Base-by-base conservation (phyloP, 140 eudicot species). In the Oenanthe javanica region DNA sequence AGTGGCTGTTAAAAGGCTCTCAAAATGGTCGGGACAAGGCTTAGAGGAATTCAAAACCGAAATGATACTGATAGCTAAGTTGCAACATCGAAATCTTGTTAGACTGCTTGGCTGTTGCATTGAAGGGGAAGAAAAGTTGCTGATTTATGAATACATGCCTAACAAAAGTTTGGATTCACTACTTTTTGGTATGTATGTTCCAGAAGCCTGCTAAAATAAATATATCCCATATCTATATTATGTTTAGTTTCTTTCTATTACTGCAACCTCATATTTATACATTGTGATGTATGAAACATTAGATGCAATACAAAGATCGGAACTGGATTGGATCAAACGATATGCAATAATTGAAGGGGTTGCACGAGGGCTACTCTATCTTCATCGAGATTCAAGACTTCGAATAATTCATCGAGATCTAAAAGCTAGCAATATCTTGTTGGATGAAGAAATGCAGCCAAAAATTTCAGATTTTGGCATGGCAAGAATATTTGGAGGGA, bases 71-170 rank as follows among this genome's bases (percentile, higher is more conserved):
- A 93, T 93, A 75, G 92, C 98, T 45, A 88, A 91, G 52, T 73
- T 93, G 77, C 98, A 93, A 75, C 98, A 93, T 79, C 86, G 96
- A 75, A 93, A 93, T 86, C 97, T 93, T 21, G 98, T 93, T 82
- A 88, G 97, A 87, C 82, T 91, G 79, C 81, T 91, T 80, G 98
- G 98, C 25, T 93, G 86, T 83, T 93, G 96, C 87, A 81, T 89
- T 75, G 83, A 91, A 78, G 98, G 91, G 27, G 97, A 93, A 82
- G 98, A 93, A 79, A 89, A 90, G 69, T 84, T 91, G 88, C 84
- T 91, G 50, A 50, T 93, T 64, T 93, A 93, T 54, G 98, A 93
- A 79, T 93, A 91, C 87, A 93, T 93, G 98, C 93, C 93, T 54
- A 93, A 93, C 80, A 91, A 89, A 85, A 93, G 98, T 88, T 88